Evolutionary conservation across 139 green algal genomes (phyloP).

Genomic region (Mesotaenium endlicherianum): DNA sequence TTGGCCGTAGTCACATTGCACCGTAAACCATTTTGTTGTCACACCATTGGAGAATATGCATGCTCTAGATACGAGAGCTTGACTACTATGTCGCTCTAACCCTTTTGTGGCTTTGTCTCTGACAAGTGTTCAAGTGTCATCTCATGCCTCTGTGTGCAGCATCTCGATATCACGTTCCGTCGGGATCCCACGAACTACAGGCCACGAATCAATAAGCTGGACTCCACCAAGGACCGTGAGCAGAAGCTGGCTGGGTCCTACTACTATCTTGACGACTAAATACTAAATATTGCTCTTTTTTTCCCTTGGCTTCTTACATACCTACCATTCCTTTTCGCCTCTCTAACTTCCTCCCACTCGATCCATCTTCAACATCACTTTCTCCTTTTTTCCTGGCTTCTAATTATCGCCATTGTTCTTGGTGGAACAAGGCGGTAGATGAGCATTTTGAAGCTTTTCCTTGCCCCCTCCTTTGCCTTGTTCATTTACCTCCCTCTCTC

Average conservation of each 20-base stretch:
- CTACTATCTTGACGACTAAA: slow-evolving; percentile 64
- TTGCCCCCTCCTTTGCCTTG: too few species aligned
- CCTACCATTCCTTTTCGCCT: background rate
- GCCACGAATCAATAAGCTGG: slow-evolving; percentile 96
- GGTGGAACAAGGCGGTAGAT: too few species aligned
- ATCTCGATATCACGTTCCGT: slow-evolving; percentile 98
- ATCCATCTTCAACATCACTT: background rate
- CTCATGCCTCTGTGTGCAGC: slow-evolving; percentile 57
- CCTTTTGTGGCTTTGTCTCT: background rate
- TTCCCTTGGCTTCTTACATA: background rate
- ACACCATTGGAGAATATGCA: too few species aligned
- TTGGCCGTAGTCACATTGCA: background rate
- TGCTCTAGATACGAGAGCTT: too few species aligned
- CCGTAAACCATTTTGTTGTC: slow-evolving; percentile 64
- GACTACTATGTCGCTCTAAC: background rate
- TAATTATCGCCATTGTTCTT: background rate
- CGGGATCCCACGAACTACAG: slow-evolving; percentile 97
- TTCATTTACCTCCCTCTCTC: too few species aligned
- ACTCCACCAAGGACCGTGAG: slow-evolving; percentile 91
- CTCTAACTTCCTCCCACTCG: background rate
- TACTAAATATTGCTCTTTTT: background rate
- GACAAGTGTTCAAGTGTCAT: background rate
- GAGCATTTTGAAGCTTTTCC: too few species aligned
- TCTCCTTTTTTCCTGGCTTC: background rate
- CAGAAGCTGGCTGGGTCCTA: slow-evolving; percentile 92